Base-by-base conservation (phyloP, 805 yeast species). In the Starmerella potacharoeniae region DNA sequence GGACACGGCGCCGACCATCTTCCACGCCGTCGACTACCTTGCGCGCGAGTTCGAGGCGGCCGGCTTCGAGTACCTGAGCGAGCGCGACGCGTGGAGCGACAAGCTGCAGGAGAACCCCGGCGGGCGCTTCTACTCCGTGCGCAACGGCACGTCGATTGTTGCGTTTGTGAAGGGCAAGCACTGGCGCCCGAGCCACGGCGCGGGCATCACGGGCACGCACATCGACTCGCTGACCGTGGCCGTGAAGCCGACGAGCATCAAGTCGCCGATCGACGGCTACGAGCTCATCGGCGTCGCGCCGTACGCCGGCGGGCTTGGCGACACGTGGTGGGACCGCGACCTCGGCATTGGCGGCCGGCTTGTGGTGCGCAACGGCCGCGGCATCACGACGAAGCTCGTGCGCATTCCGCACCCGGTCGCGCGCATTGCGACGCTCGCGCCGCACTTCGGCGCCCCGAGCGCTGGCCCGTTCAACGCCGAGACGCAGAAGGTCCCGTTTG, bases 211-310 rank as follows among this genome's bases (percentile, higher is more conserved):
- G 60, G 93, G 86, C 4, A 71, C 82, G n/a, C 95, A 86, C 69
- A 77, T 83, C 48, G 95, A 87, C 69, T 77, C 91, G 0, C 71
- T 86, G 58, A 76, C 87, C 13, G 79, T 77, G 5, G 75, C 77
- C 57, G 73, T 87, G 65, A 87, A 87, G 71, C 95, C 96, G 0
- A 72, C 75, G 51, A 83, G 91, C 14, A 73, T 73, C 57, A 83
- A 82, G 65, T 65, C 67, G 7, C 70, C 75, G 9, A 79, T 82
- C 14, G 89, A 84, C 55, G 95, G 95, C 34, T 87, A 78, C 68
- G 86, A 84, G 60, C 70, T 83, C 49, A 72, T 87, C 34, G 96
- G 95, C 6, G 87, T 85, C 41, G 91, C 95, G 0, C 88, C 91
- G 1, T 87, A 87, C 67, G 80, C 87, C 22, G 93, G 93, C 60